Evolutionary conservation across 1,139 yeast species (phyloP).

Genomic region (Taphrina confusa): DNA sequence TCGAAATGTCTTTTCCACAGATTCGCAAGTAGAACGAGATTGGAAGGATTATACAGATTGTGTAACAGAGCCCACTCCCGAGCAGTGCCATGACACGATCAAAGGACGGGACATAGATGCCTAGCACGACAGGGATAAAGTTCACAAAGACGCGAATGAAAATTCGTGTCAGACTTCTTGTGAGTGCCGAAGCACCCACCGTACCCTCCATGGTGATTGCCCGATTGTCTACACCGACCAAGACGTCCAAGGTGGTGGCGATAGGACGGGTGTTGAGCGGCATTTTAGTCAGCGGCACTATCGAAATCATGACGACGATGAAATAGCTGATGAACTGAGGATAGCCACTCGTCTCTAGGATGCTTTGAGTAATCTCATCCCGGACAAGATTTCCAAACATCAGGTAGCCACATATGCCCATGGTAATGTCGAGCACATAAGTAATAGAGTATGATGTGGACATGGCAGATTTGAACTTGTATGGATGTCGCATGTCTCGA

Average conservation of each 20-base stretch:
- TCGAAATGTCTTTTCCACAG: slow-evolving; percentile 50
- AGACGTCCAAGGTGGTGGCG: slow-evolving; percentile 63
- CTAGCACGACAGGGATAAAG: slow-evolving; percentile 52
- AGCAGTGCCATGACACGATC: slow-evolving; percentile 80
- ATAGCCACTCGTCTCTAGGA: slow-evolving; percentile 69
- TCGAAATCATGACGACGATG: slow-evolving; percentile 70
- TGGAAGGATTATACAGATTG: slow-evolving; percentile 78
- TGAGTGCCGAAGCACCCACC: slow-evolving; percentile 20
- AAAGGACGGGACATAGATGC: slow-evolving; percentile 70
- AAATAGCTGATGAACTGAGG: slow-evolving; percentile 65
- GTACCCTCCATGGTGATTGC: slow-evolving; percentile 20
- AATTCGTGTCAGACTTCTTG: slow-evolving; percentile 33
- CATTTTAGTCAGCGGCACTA: slow-evolving; percentile 83
- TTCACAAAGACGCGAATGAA: slow-evolving; percentile 50
- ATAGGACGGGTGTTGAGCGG: slow-evolving; percentile 89
- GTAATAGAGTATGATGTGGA: slow-evolving; percentile 65
- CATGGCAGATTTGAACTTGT: slow-evolving; percentile 55
- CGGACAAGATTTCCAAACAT: slow-evolving; percentile 80
- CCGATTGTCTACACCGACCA: slow-evolving; percentile 47
- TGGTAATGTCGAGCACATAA: slow-evolving; percentile 66
- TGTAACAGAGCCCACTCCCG: slow-evolving; percentile 79
- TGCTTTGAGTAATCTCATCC: slow-evolving; percentile 81
- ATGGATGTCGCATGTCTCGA: slow-evolving; percentile 79
- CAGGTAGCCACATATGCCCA: slow-evolving; percentile 77
- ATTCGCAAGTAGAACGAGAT: slow-evolving; percentile 65